A percentile compares a stretch with the other conserved stretches of the same genome.
Evolutionary conservation across 1,284 basidiomycete genomes (phyloP).

Genomic region (Meira nashicola): DNA sequence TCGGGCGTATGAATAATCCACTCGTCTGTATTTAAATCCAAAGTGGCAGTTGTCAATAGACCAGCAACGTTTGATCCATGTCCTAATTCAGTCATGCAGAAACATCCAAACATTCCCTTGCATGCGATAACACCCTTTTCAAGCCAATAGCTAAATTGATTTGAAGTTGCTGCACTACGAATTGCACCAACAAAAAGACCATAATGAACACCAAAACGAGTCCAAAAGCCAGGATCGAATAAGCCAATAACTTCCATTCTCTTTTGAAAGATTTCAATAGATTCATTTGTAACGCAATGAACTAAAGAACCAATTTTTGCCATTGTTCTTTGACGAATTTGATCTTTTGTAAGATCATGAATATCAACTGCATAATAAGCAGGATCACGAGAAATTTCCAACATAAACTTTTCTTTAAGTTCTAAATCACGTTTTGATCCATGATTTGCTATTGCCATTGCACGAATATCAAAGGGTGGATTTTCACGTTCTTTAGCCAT

Average conservation of each 20-base stretch:
- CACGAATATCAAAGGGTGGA: slow-evolving; percentile 46
- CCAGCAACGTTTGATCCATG: slow-evolving; percentile 61
- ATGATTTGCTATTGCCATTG: slow-evolving; percentile 54
- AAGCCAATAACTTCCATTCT: slow-evolving; percentile 58
- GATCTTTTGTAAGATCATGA: slow-evolving; percentile 60
- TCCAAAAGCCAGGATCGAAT: slow-evolving; percentile 60
- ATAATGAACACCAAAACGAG: slow-evolving; percentile 59
- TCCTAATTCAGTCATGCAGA: slow-evolving; percentile 59
- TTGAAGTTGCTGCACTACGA: slow-evolving; percentile 42
- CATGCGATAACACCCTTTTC: slow-evolving; percentile 59
- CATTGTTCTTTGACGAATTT: slow-evolving; percentile 55
- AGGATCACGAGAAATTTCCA: slow-evolving; percentile 58
- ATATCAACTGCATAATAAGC: slow-evolving; percentile 59
- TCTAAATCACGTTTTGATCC: slow-evolving; percentile 49
- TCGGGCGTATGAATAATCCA: slow-evolving; percentile 60
- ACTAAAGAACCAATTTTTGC: slow-evolving; percentile 35
- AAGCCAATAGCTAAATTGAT: slow-evolving; percentile 59
- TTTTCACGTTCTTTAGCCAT: slow-evolving; percentile 56
- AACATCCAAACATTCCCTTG: slow-evolving; percentile 61
- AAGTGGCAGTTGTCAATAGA: slow-evolving; percentile 61
- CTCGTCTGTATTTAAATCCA: slow-evolving; percentile 59
- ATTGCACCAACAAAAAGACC: slow-evolving; percentile 50
- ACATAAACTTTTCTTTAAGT: slow-evolving; percentile 55
- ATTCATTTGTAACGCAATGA: slow-evolving; percentile 47
- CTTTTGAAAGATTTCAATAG: slow-evolving; percentile 55